Conservation (phyloP, 1,284 basidiomycete species). For the Gastroboletus turbinatus region DNA sequence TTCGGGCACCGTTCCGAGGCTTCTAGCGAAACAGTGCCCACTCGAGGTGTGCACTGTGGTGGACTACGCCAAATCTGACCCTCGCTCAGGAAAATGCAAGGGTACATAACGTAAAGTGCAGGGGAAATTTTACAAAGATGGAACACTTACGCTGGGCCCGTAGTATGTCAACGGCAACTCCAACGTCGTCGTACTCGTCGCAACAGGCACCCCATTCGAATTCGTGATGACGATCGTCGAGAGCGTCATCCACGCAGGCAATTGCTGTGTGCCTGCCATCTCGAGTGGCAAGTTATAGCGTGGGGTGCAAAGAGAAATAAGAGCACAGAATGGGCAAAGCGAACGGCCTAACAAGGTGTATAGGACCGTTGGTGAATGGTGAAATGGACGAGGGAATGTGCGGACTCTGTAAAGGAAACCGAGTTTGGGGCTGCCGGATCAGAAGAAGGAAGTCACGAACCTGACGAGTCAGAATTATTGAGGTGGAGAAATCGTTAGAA, state of each 20-base stretch:
- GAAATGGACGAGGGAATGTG: conserved; percentile 28
- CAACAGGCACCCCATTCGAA: conserved; percentile 47
- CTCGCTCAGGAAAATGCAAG: background rate
- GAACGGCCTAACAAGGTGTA: background rate
- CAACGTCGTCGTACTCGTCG: conserved; percentile 52
- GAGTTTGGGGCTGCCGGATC: background rate
- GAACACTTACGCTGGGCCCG: conserved; percentile 64
- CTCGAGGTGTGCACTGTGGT: background rate
- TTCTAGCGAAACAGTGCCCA: background rate
- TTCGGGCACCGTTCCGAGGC: background rate
- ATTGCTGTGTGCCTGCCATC: conserved; percentile 54
- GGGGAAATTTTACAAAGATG: background rate
- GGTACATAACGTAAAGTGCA: background rate
- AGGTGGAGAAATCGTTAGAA: conserved; percentile 15
- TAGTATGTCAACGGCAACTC: conserved; percentile 69
- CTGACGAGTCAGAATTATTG: conserved; percentile 12
- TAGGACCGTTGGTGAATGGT: conserved; percentile 1
- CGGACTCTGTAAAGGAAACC: conserved; percentile 8
- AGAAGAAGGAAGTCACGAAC: conserved; percentile 10
- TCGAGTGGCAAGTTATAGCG: conserved; percentile 9
- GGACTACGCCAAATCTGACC: background rate
- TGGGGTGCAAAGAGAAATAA: conserved; percentile 2
- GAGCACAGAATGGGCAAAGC: conserved; percentile 4
- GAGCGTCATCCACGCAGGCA: conserved; percentile 66
- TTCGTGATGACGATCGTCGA: conserved; percentile 50